Conservation (phyloP, 805 yeast genomes). For the Wickerhamomyces canadensis region DNA sequence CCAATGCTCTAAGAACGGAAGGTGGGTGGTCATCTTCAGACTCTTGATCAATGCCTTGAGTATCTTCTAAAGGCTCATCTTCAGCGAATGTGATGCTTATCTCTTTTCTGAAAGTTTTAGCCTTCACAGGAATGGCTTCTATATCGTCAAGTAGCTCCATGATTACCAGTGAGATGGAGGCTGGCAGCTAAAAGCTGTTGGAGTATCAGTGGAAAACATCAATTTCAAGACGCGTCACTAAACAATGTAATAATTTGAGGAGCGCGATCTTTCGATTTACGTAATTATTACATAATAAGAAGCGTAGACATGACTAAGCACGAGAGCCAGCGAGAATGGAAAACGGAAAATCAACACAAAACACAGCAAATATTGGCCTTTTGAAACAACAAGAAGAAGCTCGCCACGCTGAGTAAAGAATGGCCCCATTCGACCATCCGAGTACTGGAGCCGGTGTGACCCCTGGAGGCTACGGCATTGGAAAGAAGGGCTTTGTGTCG, state of each 20-base stretch:
- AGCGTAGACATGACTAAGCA: too few species aligned
- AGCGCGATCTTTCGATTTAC: too few species aligned
- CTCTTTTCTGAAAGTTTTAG: slow-evolving; percentile 18
- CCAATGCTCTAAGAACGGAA: background rate
- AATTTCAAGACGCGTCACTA: too few species aligned
- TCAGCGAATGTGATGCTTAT: slow-evolving; percentile 5
- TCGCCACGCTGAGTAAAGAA: background rate
- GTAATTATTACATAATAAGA: too few species aligned
- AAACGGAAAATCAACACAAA: too few species aligned
- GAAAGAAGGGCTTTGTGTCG: background rate
- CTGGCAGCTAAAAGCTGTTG: background rate
- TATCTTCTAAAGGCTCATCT: background rate
- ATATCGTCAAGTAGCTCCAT: slow-evolving; percentile 21
- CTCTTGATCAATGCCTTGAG: background rate
- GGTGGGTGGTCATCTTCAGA: background rate
- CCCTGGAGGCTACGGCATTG: background rate
- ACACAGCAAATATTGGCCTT: too few species aligned
- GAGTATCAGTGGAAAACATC: too few species aligned
- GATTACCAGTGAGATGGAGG: too few species aligned
- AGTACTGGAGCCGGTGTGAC: background rate
- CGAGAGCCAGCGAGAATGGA: too few species aligned
- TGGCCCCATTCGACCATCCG: background rate
- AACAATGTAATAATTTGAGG: too few species aligned
- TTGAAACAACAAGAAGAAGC: too few species aligned
- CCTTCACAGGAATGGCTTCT: slow-evolving; percentile 12